Conservation (phyloP, 371 early-diverging fungal genomes). For the Syncephalis fuscata region DNA sequence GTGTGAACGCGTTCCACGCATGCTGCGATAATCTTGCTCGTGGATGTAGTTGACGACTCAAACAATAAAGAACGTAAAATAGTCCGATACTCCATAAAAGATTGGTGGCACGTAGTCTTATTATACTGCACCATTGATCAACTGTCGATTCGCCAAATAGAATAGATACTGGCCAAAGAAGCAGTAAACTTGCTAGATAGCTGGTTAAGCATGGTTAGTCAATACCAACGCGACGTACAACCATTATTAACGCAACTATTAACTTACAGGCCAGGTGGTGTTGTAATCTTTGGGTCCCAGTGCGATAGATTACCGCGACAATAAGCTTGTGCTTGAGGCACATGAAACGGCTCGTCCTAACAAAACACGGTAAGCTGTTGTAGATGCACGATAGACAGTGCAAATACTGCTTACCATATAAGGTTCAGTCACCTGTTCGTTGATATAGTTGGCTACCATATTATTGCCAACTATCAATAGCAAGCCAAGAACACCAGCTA, state of each 20-base stretch:
- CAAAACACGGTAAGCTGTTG: background rate
- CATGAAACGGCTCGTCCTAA: constrained; percentile 90
- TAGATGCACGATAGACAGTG: too few relatives aligned
- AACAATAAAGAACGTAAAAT: constrained; percentile 20
- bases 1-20: constrained; percentile 26
- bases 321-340: constrained; percentile 79
- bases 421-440: too few relatives aligned
- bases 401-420: too few relatives aligned
- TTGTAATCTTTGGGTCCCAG: constrained; percentile 91
- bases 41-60: constrained; percentile 20
- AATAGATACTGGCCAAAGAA: background rate
- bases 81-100: constrained; percentile 26
- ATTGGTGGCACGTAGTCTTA: constrained; percentile 37
- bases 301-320: constrained; percentile 44
- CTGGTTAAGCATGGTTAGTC: background rate
- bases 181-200: background rate
- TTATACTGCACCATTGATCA: constrained; percentile 20
- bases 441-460: too few relatives aligned
- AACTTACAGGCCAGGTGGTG: constrained; percentile 87
- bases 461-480: too few relatives aligned
- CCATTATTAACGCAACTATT: constrained; percentile 1
- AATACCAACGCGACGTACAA: constrained; percentile 4
- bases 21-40: constrained; percentile 6
- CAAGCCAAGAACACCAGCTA: too few relatives aligned
- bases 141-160: background rate